Percentiles rank a stretch among this genome's conserved stretches.
Conservation (phyloP, 331 rosid genomes). For the Stylosanthes scabra region DNA sequence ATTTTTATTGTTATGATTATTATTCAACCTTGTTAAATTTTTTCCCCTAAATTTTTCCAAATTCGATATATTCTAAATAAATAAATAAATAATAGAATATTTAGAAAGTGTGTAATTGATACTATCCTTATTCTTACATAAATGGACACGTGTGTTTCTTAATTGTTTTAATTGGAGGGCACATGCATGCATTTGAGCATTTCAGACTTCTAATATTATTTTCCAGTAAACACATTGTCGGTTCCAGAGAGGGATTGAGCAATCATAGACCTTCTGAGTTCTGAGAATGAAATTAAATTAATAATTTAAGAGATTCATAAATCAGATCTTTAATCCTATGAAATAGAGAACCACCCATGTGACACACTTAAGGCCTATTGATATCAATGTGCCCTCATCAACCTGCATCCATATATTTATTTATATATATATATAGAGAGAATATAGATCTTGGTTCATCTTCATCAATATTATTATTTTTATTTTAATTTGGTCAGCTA, state of each 20-base stretch:
- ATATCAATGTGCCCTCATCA: slow-evolving; percentile 36
- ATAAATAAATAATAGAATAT: no score
- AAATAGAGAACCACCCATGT: slow-evolving; percentile 47
- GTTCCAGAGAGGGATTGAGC: not conserved
- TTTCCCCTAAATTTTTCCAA: no score
- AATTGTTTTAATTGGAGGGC: no score
- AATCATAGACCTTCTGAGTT: not conserved
- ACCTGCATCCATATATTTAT: not conserved
- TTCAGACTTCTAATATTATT: slow-evolving; percentile 12
- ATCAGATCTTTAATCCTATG: slow-evolving; percentile 24
- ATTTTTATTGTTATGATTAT: no score
- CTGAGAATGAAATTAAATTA: not conserved
- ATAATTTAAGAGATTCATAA: not conserved
- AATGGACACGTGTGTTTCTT: no score
- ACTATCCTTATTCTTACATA: no score
- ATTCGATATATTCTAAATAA: no score
- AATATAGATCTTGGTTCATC: not conserved
- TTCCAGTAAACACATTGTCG: slow-evolving; percentile 22
- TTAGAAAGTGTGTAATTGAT: no score
- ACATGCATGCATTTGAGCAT: not conserved
- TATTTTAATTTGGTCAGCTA: slow-evolving; percentile 47
- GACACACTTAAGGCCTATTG: slow-evolving; percentile 31
- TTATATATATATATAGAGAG: no score
- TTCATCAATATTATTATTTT: not conserved
- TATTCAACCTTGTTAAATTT: no score